Evolutionary conservation across 805 yeast species (phyloP), one percentile per base, ranked within the genome.

Genomic region (Sugiyamaella mastotermitis): DNA sequence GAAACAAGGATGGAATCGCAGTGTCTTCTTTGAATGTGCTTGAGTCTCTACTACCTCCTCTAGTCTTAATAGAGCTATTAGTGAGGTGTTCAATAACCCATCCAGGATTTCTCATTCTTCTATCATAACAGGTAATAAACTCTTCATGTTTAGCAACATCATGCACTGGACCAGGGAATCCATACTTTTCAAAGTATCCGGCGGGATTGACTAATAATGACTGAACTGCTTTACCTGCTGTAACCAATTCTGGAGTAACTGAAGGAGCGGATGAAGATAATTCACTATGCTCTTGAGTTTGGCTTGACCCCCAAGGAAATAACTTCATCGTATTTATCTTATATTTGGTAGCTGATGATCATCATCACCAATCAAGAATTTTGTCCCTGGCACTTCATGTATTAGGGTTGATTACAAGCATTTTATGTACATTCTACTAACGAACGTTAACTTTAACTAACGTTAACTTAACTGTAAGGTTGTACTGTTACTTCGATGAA

Each of bases 161-260:
- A 58, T 86, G 94, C 22, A 83, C 72, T 0, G 97, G 97, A 1
- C 96, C 95, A 0, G 97, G 98, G 53, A 84, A 86, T 3, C 98
- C 98, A 56, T 83, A 88, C 51, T 80, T 78, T n/a, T 41, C 41
- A 67, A 87, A 88, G 63, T 83, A 87, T 5, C 68, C 94, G 16
- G 75, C 72, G 0, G 97, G 98, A 42, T 76, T 70, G 3, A 85
- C 74, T 38, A 20, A 60, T 15, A 38, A 10, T n/a, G 41, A 24
- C 21, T 25, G n/a, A 3, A 35, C 30, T 27, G 14, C 30, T 27
- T 14, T 7, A 13, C 30, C 30, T 8, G 38, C 38, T n/a, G 19
- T 11, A 9, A 16, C 6, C 11, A 34, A 20, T 14, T 34, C 38
- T 14, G 38, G 37, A 15, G 22, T 25, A n/a, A 34, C 24, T 25